Evolutionary conservation across 441 rosid species (phyloP), one percentile per base, ranked within the genome.

Genomic region (Biscutella laevigata): DNA sequence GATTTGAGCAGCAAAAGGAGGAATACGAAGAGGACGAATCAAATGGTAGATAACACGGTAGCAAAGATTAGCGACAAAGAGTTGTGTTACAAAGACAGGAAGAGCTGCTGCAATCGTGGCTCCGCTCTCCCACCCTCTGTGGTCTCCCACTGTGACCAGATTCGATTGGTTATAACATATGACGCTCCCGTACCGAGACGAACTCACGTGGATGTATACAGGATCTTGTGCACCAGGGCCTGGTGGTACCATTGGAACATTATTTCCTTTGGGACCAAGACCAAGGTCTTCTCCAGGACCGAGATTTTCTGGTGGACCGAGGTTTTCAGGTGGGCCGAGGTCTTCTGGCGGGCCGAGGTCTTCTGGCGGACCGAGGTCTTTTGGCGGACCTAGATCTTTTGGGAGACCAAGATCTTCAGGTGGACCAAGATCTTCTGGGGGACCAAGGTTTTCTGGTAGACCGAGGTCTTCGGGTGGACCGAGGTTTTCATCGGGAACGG

Each of bases 1-100:
- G 40, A 68, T 47, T 40, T 68, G 77, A 28, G 74, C 60, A 30
- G 61, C 73, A 15, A 70, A 62, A 7, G 67, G 70, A 54, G 74
- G 77, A 53, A 70, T 27, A 38, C 10, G 17, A 1, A 70, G 28
- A 34, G 62, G 57, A 1, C 58, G 65, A 30, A 16, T 54, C 44
- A 63, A 3, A 17, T 59, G 19, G 14, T 50, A 27, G 34, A 74
- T 8, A 0, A 59, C 1, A 4, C 66, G 70, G 40, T 66, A 68
- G 4, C 0, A 3, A 6, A 51, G 17, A 17, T 70, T 53, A 3
- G 64, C 61, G 10, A 55, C 25, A 25, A 51, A 39, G 0, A 73
- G 43, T 13, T 70, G 75, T 0, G 37, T 45, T 0, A 70, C 5
- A n/a, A 74, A 69, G 52, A 8, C 3, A 40, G 78, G 78, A 20